A percentile compares a stretch with the other conserved stretches of the same genome.
Evolutionary conservation across 2,329 filamentous ascomycete genomes (phyloP).

Genomic region (Exophiala sp.): DNA sequence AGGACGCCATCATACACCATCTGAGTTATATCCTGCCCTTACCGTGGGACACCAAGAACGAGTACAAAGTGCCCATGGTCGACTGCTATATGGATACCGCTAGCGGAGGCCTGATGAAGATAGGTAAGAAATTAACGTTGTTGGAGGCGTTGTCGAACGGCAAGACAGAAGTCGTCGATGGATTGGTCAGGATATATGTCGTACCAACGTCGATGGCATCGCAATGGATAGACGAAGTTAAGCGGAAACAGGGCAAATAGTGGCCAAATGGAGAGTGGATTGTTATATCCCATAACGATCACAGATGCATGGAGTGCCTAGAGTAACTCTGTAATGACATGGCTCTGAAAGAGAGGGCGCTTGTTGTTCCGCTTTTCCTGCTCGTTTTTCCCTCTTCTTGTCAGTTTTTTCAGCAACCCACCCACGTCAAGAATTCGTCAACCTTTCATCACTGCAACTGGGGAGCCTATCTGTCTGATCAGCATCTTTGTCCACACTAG

Average conservation of each 20-base stretch:
- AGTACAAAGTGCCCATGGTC: conserved; percentile 64
- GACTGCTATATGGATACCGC: conserved; percentile 88
- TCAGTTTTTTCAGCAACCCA: too few species aligned
- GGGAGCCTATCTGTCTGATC: too few species aligned
- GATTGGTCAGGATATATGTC: conserved; percentile 76
- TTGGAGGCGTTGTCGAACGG: conserved; percentile 70
- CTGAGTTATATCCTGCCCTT: conserved; percentile 80
- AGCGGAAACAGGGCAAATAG: conserved; percentile 58
- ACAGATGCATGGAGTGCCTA: too few species aligned
- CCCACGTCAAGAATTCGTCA: too few species aligned
- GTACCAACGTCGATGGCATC: conserved; percentile 68
- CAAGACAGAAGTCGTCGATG: conserved; percentile 83
- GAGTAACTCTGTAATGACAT: too few species aligned
- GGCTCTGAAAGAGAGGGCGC: too few species aligned
- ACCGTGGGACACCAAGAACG: conserved; percentile 72
- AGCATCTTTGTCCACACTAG: background rate
- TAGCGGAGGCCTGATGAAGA: conserved; percentile 77
- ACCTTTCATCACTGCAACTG: too few species aligned
- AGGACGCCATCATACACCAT: conserved; percentile 70
- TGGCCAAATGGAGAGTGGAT: too few species aligned
- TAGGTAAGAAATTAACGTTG: conserved; percentile 78
- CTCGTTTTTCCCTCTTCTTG: too few species aligned
- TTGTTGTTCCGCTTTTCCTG: too few species aligned
- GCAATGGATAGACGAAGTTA: conserved; percentile 81
- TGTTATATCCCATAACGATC: too few species aligned